Percentiles rank a stretch among this genome's conserved stretches.
Conservation (phyloP, 2,329 filamentous ascomycete species). For the Fusarium haematococcum region DNA sequence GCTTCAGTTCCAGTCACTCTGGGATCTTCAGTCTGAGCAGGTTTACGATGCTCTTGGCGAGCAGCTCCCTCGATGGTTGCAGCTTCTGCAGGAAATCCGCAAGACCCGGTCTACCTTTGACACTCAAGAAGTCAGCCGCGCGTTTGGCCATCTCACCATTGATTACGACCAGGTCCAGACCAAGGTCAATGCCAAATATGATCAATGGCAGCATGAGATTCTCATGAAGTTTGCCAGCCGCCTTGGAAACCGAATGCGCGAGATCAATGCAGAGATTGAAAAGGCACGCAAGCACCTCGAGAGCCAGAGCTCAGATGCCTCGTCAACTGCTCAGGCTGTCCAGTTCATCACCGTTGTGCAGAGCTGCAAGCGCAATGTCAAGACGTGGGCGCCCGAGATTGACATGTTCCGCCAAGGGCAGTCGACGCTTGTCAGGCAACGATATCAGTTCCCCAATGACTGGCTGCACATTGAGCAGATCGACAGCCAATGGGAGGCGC, state of each 20-base stretch:
- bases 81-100: constrained; percentile 95
- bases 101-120: constrained; percentile 97
- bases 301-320: constrained; percentile 89
- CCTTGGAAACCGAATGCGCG: constrained; percentile 89
- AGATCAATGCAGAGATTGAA: constrained; percentile 91
- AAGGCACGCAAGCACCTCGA: constrained; percentile 92
- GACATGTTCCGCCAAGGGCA: constrained; percentile 96
- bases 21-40: constrained; percentile 96
- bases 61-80: constrained; percentile 91
- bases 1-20: constrained; percentile 98
- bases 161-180: constrained; percentile 99
- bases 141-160: constrained; percentile 93
- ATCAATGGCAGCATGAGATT: constrained; percentile 99
- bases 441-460: constrained; percentile 92
- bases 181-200: constrained; percentile 98
- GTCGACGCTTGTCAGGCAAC: constrained; percentile 88
- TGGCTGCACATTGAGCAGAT: constrained; percentile 98
- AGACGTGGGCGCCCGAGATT: constrained; percentile 94
- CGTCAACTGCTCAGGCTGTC: constrained; percentile 95
- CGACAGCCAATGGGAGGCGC: constrained; percentile 92
- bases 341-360: constrained; percentile 99
- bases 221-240: constrained; percentile 91
- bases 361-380: constrained; percentile 93
- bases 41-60: constrained; percentile 94
- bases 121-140: constrained; percentile 91